Evolutionary conservation across 805 yeast genomes (phyloP).

Genomic region (Teunomyces atbi): DNA sequence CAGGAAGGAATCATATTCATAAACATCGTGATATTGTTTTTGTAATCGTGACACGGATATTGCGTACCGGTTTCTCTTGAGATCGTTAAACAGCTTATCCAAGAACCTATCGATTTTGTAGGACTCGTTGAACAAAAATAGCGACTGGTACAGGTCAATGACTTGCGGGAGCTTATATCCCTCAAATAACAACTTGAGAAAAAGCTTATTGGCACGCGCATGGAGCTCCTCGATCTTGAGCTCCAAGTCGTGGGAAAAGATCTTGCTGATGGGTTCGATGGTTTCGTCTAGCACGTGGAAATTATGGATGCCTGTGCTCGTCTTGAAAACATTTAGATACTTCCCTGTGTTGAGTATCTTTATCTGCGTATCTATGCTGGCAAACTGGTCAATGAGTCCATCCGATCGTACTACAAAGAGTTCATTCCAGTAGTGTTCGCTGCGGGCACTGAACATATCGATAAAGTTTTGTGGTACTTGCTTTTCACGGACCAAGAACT

Average conservation of each 20-base stretch:
- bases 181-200: slow-evolving; percentile 55
- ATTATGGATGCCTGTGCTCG: slow-evolving; percentile 51
- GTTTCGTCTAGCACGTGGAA: slow-evolving; percentile 26
- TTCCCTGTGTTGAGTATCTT: slow-evolving; percentile 83
- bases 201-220: slow-evolving; percentile 59
- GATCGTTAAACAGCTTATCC: slow-evolving; percentile 49
- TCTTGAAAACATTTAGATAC: slow-evolving; percentile 67
- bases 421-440: slow-evolving; percentile 71
- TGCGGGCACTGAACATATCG: slow-evolving; percentile 32
- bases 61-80: slow-evolving; percentile 41
- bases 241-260: slow-evolving; percentile 47
- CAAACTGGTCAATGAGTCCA: slow-evolving; percentile 69
- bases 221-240: slow-evolving; percentile 61
- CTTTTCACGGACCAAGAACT: slow-evolving; percentile 67
- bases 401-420: slow-evolving; percentile 72
- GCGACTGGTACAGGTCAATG: slow-evolving; percentile 50
- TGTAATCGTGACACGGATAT: slow-evolving; percentile 28
- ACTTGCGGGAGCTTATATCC: slow-evolving; percentile 57
- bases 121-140: slow-evolving; percentile 56
- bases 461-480: slow-evolving; percentile 23
- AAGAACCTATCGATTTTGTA: slow-evolving; percentile 53
- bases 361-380: slow-evolving; percentile 49
- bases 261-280: slow-evolving; percentile 25
- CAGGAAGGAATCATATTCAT: background rate
- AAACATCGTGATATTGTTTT: slow-evolving; percentile 22